Base-by-base conservation (phyloP, 495 filamentous ascomycete genomes). In the Hypoxylon rickii region DNA sequence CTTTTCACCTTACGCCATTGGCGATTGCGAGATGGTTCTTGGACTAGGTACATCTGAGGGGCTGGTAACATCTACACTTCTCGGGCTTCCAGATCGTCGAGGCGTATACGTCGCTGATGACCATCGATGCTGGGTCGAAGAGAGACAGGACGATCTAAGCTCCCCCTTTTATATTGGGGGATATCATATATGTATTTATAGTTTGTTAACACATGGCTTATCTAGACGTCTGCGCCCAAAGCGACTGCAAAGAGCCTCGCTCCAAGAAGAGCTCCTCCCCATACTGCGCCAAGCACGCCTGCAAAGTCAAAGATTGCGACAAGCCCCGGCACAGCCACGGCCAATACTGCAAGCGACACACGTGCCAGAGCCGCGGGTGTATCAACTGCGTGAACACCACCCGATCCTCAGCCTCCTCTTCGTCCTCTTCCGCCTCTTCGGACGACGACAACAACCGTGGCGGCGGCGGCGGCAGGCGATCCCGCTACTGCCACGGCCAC, bases 251-350 rank as follows among this genome's bases (percentile, higher is more conserved):
- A 17, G 45, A 50, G 15, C 36, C 45, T 7, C 60, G 55, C n/a
- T 45, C 42, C 24, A 51, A 33, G 22, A 49, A 38, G n/a, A 24
- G 20, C 50, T 45, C 47, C 50, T 45, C 47, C n/a, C 20, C 58
- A 22, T 56, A 52, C 42, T 59, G 55, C 45, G 17, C n/a, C 1
- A 47, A 38, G 8, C 51, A 64, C 45, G 44, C 34, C 39, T 64
- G 56, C 55, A 33, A 8, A 26, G 24, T 51, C 15, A 41, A 29
- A 7, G 37, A 37, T 24, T 59, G 56, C 55, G 49, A 55, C 33
- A 37, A 44, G 32, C 61, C 50, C 5, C 55, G 56, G 10, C 37
- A 49, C 10, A 31, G 41, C 24, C 48, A 44, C n/a, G 55, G 49
- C 1, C 31, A 7, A 7, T 55, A 26, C 19, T 60, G 61, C 26